These are phyloP conservation scores for Platismatia glauca DNA, from an alignment of 495 filamentous ascomycete genomes.

Conservation along the genomic window DNA sequence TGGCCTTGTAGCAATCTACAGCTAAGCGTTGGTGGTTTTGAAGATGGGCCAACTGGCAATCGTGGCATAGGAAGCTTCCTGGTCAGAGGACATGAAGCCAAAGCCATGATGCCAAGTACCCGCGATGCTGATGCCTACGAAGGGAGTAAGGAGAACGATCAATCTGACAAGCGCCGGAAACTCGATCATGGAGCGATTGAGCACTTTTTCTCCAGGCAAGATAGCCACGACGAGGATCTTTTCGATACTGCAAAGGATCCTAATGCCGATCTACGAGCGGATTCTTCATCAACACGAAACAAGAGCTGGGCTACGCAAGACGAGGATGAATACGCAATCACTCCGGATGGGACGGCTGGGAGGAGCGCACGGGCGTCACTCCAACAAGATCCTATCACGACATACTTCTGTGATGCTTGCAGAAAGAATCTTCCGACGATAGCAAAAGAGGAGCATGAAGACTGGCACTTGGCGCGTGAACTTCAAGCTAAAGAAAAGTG, in stretches of 20 bases:
- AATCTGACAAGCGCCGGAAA: constrained; percentile 46
- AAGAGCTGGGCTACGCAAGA: neutral
- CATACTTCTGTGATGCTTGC: constrained; percentile 60
- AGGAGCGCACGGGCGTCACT: neutral
- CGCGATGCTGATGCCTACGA: constrained; percentile 11
- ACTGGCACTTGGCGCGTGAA: constrained; percentile 94
- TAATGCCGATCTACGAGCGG: neutral
- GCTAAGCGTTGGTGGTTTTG: constrained; percentile 78
- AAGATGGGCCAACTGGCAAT: constrained; percentile 77
- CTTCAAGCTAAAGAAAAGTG: constrained; percentile 54
- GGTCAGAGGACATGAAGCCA: constrained; percentile 67
- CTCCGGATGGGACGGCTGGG: neutral
- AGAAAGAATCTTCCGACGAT: constrained; percentile 43
- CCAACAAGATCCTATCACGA: constrained; percentile 35
- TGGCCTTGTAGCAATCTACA: constrained; percentile 87
- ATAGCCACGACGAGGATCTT: constrained; percentile 12
- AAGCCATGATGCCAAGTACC: constrained; percentile 30
- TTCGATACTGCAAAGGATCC: constrained; percentile 5
- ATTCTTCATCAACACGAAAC: neutral
- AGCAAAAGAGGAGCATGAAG: constrained; percentile 68
- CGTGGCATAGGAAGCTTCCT: constrained; percentile 79
- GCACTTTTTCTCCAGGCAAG: constrained; percentile 43
- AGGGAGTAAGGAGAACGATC: constrained; percentile 26
- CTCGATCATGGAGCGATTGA: constrained; percentile 43
- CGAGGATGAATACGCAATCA: neutral